Percentiles rank a stretch among this genome's conserved stretches.
phyloP scores from a whole-genome alignment of 2,329 filamentous ascomycete species.

The Endoconidiophora polonica region DNA sequence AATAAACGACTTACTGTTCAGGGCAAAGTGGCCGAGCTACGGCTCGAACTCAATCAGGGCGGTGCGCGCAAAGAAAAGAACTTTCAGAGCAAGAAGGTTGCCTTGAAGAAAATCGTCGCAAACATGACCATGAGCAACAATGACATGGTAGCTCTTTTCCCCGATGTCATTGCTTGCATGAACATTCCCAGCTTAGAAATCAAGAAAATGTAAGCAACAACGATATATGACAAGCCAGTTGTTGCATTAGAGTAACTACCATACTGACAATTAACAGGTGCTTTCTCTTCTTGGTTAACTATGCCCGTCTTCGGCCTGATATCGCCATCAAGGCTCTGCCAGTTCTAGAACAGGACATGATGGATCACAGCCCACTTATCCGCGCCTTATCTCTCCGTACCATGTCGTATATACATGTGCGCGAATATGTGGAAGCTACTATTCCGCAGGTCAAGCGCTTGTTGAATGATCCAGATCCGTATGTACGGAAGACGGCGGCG shows the following conservation, averaged over 20 bases:
- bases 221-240: background rate
- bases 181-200: constrained; percentile 86
- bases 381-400: constrained; percentile 83
- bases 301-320: constrained; percentile 84
- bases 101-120: constrained; percentile 96
- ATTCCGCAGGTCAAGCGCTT: constrained; percentile 69
- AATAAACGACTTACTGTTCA: constrained; percentile 37
- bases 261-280: constrained; percentile 43
- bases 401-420: constrained; percentile 93
- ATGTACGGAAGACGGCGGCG: constrained; percentile 92
- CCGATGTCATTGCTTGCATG: constrained; percentile 93
- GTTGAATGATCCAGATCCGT: constrained; percentile 75
- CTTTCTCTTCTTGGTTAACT: constrained; percentile 94
- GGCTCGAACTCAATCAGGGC: constrained; percentile 69
- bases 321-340: constrained; percentile 86
- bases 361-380: constrained; percentile 80
- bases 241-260: background rate
- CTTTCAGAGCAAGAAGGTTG: constrained; percentile 85
- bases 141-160: constrained; percentile 95
- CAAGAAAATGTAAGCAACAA: constrained; percentile 77
- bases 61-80: constrained; percentile 98
- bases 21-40: constrained; percentile 97
- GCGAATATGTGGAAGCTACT: constrained; percentile 85
- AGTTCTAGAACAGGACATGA: constrained; percentile 76
- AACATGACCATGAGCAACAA: constrained; percentile 99